These are phyloP conservation scores for Lyophyllum decastes DNA, from an alignment of 768 basidiomycete species.

Conservation along the genomic window DNA sequence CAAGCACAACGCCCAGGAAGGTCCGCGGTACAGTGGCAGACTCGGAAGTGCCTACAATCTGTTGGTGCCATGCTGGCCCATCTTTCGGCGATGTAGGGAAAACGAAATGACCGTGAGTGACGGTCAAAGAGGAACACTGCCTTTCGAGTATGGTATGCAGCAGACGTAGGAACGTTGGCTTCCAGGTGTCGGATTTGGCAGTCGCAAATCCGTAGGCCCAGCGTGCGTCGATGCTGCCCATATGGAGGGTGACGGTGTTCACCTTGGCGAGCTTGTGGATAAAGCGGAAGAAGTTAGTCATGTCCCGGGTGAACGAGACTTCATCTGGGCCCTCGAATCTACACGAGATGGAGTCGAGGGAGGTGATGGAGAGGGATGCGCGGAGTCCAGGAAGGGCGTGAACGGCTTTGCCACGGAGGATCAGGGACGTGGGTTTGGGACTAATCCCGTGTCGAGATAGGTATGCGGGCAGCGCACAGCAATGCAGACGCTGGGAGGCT, in stretches of 20 bases:
- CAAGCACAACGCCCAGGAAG: slow-evolving; percentile 2
- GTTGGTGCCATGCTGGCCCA: neutral
- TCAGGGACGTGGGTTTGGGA: slow-evolving; percentile 10
- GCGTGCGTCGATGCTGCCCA: slow-evolving; percentile 22
- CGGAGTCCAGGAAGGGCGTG: slow-evolving; percentile 20
- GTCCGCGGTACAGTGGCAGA: neutral
- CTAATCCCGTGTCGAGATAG: slow-evolving; percentile 20
- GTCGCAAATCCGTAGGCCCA: slow-evolving; percentile 20
- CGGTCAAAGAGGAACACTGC: slow-evolving; percentile 16
- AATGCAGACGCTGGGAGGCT: slow-evolving; percentile 19
- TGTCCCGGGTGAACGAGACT: slow-evolving; percentile 14
- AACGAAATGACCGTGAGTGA: slow-evolving; percentile 21
- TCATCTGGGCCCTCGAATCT: slow-evolving; percentile 18
- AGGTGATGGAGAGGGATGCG: slow-evolving; percentile 15
- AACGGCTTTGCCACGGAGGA: slow-evolving; percentile 12
- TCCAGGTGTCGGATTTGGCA: slow-evolving; percentile 16
- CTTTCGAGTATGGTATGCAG: slow-evolving; percentile 14
- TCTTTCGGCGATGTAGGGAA: neutral
- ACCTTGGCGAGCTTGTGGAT: slow-evolving; percentile 13
- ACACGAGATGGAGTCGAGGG: slow-evolving; percentile 20
- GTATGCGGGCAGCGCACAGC: slow-evolving; percentile 20
- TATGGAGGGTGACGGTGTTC: slow-evolving; percentile 15
- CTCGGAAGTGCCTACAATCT: neutral
- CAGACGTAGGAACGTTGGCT: slow-evolving; percentile 16
- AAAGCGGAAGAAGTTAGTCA: slow-evolving; percentile 16